Base-by-base conservation (phyloP, 306 rosid species). In the Abrus precatorius region DNA sequence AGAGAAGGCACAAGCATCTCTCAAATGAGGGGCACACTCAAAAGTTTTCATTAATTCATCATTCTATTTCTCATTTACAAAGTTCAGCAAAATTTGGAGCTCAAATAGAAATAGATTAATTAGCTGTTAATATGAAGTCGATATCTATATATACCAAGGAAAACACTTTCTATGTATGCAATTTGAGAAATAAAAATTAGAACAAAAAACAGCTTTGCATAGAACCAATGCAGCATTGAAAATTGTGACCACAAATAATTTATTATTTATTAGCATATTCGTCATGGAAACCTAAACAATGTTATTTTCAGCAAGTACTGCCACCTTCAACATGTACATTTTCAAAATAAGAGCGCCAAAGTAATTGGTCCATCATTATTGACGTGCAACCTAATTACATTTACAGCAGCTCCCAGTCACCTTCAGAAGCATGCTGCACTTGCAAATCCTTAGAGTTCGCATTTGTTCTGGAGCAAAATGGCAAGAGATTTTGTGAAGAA, bases 381-480 rank as follows among this genome's bases (percentile, higher is more conserved):
- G 87, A 87, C 82, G 49, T 14, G 65, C 44, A 66, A 41, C 52
- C 13, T 34, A 57, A 81, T 64, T 72, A 41, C 53, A 78, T 69
- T 86, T 76, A 92, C 67, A 95, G 74, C 20, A 95, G 84, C 91
- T 95, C 98, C 99, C 99, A 95, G 45, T 88, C 98, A 48, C 81
- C 71, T 74, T 95, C 99, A 70, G 86, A 72, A 56, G 80, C 82
- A 49, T 81, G 76, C 82, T 59, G 89, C 76, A 62, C 40, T 74
- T 78, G 81, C 61, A 28, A 72, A 63, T 76, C 81, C 79, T 62
- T 67, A 0, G 48, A 14, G 56, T 76, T 70, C 68, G 56, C 30
- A 14, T 62, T 11, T 38, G 69, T 72, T 74, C 36, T 69, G 45
- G 83, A 87, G 79, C 76, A 80, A 34, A 84, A 75, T 62, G 75